Evolutionary conservation across 2,329 filamentous ascomycete genomes (phyloP), one percentile per base, ranked within the genome.

Genomic region (Sclerotinia spermophila): DNA sequence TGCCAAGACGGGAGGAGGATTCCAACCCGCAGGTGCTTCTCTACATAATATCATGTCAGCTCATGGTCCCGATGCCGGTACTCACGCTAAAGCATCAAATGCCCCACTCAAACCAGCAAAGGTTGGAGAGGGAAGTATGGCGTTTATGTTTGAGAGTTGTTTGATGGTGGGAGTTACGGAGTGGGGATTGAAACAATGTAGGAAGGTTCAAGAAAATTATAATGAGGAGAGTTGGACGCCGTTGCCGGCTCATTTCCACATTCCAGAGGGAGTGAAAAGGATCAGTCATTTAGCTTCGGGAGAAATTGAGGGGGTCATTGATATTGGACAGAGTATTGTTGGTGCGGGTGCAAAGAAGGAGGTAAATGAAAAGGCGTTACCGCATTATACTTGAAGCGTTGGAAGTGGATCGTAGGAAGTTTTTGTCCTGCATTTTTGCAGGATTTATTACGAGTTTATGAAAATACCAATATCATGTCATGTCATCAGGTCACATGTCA

Each of bases 121-220:
- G 76, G 83, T 87, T 59, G 83, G 85, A n/a, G 82, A 86, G 73
- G 86, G 85, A 1, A 88, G 86, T 72, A 84, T 90, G 81, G 87
- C 87, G 1, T 89, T 89, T 71, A 89, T 89, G 87, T 88, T 89
- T 81, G 87, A 89, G 80, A 85, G 86, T 76, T 86, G 83, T 74
- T 79, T 90, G 67, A 91, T 92, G 89, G 86, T 92, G 38, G 90
- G 90, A 4, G 89, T 92, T 35, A 91, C 90, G 3, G 89, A 91
- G 73, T 92, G 90, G 90, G 90, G 89, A 1, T 79, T 92, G 73
- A 90, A 88, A 79, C 86, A 84, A 68, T 92, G 89, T 78, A 81
- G 84, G 76, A 92, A 92, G 80, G 86, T 92, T 55, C 90, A 92
- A 79, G 83, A 86, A 71, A 85, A 86, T 72, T 92, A 92, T 76